phyloP scores from a whole-genome alignment of 2,329 filamentous ascomycete species.

The Ophioceras dolichostomum region DNA sequence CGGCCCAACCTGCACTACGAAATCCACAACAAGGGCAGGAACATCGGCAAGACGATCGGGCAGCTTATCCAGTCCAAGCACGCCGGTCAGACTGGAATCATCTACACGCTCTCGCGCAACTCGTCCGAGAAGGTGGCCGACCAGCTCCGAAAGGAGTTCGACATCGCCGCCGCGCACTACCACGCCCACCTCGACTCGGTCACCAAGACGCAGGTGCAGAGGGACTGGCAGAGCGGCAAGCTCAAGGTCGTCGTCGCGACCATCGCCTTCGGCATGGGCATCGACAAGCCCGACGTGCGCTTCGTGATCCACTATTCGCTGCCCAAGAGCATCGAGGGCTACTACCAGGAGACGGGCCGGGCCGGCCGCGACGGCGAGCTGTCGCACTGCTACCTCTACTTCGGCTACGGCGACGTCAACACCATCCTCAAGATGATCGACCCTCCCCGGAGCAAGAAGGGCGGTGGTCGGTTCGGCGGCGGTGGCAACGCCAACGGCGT shows the following conservation, averaged over 20 bases:
- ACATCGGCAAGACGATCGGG: conserved; percentile 39
- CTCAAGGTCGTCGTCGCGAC: conserved; percentile 92
- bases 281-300: conserved; percentile 92
- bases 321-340: conserved; percentile 92
- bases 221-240: conserved; percentile 67
- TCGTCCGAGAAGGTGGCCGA: conserved; percentile 70
- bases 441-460: too few relatives aligned
- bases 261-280: conserved; percentile 99
- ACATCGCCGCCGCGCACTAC: conserved; percentile 70
- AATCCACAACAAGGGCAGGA: conserved; percentile 59
- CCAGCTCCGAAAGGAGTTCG: conserved; percentile 45
- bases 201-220: conserved; percentile 61
- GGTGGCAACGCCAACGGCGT: conserved; percentile 48
- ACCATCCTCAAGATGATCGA: conserved; percentile 71
- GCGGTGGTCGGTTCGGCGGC: too few relatives aligned
- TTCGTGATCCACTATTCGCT: conserved; percentile 92
- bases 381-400: conserved; percentile 86
- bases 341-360: conserved; percentile 95
- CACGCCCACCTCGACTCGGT: conserved; percentile 65
- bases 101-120: conserved; percentile 83
- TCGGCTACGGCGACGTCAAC: conserved; percentile 65
- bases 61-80: conserved; percentile 61
- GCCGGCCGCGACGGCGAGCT: conserved; percentile 81
- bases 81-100: conserved; percentile 65
- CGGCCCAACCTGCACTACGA: conserved; percentile 90